phyloP scores from a whole-genome alignment of 2,329 filamentous ascomycete genomes.

The Exutisphaerella laricina region DNA sequence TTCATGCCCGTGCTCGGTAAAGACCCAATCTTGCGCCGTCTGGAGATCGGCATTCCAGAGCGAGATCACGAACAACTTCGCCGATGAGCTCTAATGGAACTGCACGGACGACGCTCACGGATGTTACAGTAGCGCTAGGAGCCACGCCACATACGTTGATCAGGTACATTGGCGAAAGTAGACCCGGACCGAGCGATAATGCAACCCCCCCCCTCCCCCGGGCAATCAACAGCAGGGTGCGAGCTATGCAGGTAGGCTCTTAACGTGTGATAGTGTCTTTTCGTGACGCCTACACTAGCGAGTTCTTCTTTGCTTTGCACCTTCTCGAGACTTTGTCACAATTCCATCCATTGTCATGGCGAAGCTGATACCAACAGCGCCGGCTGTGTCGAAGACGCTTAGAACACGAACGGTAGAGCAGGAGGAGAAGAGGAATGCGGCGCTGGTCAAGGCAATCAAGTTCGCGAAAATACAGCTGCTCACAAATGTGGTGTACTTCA shows the following conservation, averaged over 20 bases:
- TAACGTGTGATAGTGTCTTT: no score
- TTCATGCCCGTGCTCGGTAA: constrained; percentile 1
- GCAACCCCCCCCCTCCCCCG: no score
- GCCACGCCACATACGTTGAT: no score
- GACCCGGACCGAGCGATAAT: no score
- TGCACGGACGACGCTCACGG: background rate
- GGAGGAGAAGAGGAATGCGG: constrained; percentile 10
- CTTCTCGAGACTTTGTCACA: background rate
- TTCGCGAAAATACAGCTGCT: constrained; percentile 13
- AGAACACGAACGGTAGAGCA: constrained; percentile 5
- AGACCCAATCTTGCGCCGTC: background rate
- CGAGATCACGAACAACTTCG: background rate
- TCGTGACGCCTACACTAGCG: no score
- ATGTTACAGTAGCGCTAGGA: background rate
- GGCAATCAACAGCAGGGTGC: no score
- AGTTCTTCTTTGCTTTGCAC: no score
- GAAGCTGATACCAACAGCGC: constrained; percentile 1
- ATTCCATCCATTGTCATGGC: constrained; percentile 5
- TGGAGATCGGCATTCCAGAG: background rate
- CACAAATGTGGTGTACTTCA: constrained; percentile 14
- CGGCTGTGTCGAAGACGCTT: background rate
- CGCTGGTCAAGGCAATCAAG: constrained; percentile 11
- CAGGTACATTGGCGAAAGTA: no score
- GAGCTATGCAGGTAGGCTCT: no score
- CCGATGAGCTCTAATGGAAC: background rate